Evolutionary conservation across 768 basidiomycete genomes (phyloP).

Genomic region (Leccinum incarnatum): DNA sequence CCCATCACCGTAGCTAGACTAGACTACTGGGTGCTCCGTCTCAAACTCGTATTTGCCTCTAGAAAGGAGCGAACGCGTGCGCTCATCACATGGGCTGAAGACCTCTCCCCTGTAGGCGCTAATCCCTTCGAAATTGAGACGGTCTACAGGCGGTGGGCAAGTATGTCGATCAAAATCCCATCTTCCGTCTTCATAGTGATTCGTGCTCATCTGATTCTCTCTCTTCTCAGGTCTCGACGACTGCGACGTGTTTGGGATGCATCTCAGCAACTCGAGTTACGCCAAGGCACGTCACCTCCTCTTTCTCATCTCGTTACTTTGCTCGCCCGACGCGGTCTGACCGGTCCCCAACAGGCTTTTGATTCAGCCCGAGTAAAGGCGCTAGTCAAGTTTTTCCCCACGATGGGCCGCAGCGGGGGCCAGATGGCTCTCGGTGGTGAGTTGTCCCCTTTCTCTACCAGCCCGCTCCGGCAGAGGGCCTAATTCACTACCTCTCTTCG

Average conservation of each 20-base stretch:
- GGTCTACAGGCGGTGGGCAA: constrained; percentile 49
- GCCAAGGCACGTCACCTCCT: constrained; percentile 49
- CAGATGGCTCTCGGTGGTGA: constrained; percentile 54
- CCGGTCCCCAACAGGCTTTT: constrained; percentile 32
- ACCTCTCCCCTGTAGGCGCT: constrained; percentile 49
- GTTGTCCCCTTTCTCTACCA: neutral
- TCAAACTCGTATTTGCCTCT: constrained; percentile 40
- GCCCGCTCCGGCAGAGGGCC: neutral
- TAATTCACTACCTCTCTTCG: neutral
- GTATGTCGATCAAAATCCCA: constrained; percentile 30
- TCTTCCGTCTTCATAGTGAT: neutral
- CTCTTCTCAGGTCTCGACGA: constrained; percentile 59
- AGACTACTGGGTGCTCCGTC: constrained; percentile 31
- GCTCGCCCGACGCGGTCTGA: neutral
- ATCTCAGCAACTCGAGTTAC: constrained; percentile 81
- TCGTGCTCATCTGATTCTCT: neutral
- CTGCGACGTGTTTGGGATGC: constrained; percentile 60
- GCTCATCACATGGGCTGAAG: constrained; percentile 45
- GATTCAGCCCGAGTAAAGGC: constrained; percentile 50
- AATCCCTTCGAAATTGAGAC: constrained; percentile 51
- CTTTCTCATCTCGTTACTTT: neutral
- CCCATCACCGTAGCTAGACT: constrained; percentile 40
- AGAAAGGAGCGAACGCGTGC: constrained; percentile 30
- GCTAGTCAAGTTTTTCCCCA: constrained; percentile 50
- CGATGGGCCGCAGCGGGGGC: constrained; percentile 57